Evolutionary conservation across 805 yeast genomes (phyloP), one percentile per base, ranked within the genome.

Genomic region (Kodamaea leandrae): DNA sequence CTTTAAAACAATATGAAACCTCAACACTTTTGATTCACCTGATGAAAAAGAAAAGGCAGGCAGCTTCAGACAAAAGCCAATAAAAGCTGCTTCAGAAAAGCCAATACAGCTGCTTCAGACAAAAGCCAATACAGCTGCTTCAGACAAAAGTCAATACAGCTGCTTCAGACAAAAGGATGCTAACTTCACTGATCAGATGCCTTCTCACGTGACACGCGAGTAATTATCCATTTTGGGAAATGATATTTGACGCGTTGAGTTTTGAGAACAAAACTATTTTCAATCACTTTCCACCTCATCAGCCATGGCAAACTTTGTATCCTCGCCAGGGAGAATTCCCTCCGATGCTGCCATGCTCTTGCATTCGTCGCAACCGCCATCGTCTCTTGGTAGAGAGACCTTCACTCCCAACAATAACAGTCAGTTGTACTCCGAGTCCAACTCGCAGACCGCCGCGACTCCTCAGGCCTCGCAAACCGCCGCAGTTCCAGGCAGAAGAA

Each of bases 401-500:
- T 60, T 58, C 45, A 58, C 67, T 9, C 67, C 70, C 8, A 40
- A 40, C 26, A 56, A 52, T 21, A 54, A 54, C 38, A 40, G 45
- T 16, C 59, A 57, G 32, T 48, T 56, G 45, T 60, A 35, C 52
- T 60, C 66, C 43, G 69, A 54, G 45, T 43, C 52, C 42, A 50
- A 37, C 39, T 39, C 50, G 16, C 58, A 45, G 26, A 45, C 45
- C 8, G 52, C 26, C 39, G 51, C 14, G 42, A 48, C 19, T 44
- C 54, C 45, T 32, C 47, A 8, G 21, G 42, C 19, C 39, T 41
- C 23, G 42, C 35, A 43, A 32, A 39, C 36, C 19, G 39, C 57
- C 6, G 50, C 52, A 8, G 52, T 50, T 7, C 50, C 58, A 4
- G 64, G 67, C 8, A 74, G 84, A 65, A 74, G 83, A 54, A 76